Conservation (phyloP, 768 basidiomycete species). For the Naganishia vaughanmartiniae region DNA sequence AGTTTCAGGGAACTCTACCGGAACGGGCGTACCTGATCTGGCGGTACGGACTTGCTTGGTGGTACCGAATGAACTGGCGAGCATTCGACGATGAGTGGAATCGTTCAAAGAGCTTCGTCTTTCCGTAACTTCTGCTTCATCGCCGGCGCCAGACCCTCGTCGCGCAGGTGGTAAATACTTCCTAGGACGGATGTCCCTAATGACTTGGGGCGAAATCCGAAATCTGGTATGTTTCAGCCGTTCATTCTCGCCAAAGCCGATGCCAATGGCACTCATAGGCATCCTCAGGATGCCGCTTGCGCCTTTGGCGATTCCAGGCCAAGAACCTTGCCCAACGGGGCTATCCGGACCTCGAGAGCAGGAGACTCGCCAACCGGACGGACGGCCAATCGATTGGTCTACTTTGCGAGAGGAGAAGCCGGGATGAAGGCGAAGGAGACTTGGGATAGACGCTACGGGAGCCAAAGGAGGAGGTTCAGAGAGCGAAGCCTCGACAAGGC, state of each 20-base stretch:
- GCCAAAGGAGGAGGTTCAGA: not conserved
- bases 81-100: slow-evolving; percentile 14
- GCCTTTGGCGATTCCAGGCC: not conserved
- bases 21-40: slow-evolving; percentile 1
- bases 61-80: not conserved
- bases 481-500: not conserved
- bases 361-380: slow-evolving; percentile 2
- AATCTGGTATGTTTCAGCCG: slow-evolving; percentile 10
- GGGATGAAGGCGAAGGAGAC: slow-evolving; percentile 25
- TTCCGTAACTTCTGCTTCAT: not conserved
- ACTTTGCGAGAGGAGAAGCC: slow-evolving; percentile 10
- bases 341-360: not conserved
- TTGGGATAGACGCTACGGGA: slow-evolving; percentile 18
- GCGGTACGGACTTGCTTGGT: not conserved
- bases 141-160: not conserved
- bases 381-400: not conserved
- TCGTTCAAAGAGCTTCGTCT: slow-evolving; percentile 16
- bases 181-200: not conserved
- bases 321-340: not conserved
- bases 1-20: slow-evolving; percentile 13
- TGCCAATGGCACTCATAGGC: slow-evolving; percentile 19
- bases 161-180: slow-evolving; percentile 8
- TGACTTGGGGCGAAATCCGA: not conserved
- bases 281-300: not conserved
- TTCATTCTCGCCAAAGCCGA: slow-evolving; percentile 12